Base-by-base conservation (phyloP, 1,284 basidiomycete species). In the Bjerkandera adusta region DNA sequence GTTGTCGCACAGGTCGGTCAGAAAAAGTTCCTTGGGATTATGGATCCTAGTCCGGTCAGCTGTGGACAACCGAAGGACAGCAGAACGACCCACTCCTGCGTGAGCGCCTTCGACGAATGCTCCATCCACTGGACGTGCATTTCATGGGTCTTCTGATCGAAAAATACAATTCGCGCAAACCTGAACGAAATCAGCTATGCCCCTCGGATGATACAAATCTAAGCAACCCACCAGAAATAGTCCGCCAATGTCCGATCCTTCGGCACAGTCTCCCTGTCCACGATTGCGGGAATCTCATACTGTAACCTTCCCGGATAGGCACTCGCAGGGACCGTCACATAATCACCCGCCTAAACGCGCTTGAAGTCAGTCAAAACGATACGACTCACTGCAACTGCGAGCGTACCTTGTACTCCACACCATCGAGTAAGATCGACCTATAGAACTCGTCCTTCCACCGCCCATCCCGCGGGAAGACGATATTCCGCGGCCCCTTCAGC, bases 61-160 rank as follows among this genome's bases (percentile, higher is more conserved):
- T 36, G 15, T 20, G 18, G 15, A 12, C 15, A 22, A 7, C 10
- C 11, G 16, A 34, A 33, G 8, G 13, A 33, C 12, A 8, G 24
- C n/a, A 20, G 16, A 32, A 39, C 27, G n/a, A 39, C 45, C 6
- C 36, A 45, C 50, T 85, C 79, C 25, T 72, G 65, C 21, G 87
- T 58, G 22, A 77, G 61, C 0, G 79, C 82, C 48, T 77, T 72
- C 0, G 76, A 75, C 0, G 77, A 75, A 55, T 88, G 85, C 40
- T 84, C 73, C 25, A 83, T 76, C 84, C 85, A 90, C 33, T 80
- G 83, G 4, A 85, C 62, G 61, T 89, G 87, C 0, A 74, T 71
- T 1, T 52, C 61, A 45, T 71, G 52, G 21, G 42, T 59, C 1
- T 64, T 45, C 26, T 73, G 67, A 18, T 75, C 61, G 41, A 86